These are phyloP conservation scores for Pseudocercospora fuligena DNA, from an alignment of 2,329 filamentous ascomycete genomes.

Conservation along the genomic window DNA sequence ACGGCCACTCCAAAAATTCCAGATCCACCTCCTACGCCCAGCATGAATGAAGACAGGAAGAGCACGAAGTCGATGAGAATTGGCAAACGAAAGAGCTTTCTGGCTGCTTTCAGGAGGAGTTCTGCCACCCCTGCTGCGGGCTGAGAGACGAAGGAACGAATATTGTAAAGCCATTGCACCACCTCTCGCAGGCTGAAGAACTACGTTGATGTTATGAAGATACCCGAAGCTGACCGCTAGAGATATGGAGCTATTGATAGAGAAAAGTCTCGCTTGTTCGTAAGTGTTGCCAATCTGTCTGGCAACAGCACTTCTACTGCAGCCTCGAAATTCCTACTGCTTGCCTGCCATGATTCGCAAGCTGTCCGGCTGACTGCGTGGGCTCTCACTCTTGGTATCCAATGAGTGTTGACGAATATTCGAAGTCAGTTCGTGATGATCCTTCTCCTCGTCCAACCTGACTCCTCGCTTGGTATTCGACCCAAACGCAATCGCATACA, in stretches of 20 bases:
- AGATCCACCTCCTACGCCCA: slow-evolving; percentile 18
- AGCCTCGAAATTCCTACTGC: slow-evolving; percentile 4
- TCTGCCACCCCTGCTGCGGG: background rate
- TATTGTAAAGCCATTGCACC: background rate
- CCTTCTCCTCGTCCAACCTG: slow-evolving; percentile 31
- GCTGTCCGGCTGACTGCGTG: slow-evolving; percentile 24
- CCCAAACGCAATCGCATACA: slow-evolving; percentile 22
- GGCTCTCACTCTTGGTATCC: slow-evolving; percentile 29
- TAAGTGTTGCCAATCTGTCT: background rate
- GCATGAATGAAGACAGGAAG: slow-evolving; percentile 19
- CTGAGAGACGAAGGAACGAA: background rate
- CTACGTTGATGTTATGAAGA: slow-evolving; percentile 1
- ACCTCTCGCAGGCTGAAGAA: background rate
- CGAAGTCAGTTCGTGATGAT: slow-evolving; percentile 30
- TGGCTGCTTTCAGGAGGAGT: slow-evolving; percentile 47
- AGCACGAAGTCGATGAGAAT: slow-evolving; percentile 41
- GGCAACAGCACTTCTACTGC: background rate
- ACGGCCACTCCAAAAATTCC: slow-evolving; percentile 37
- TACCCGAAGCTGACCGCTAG: slow-evolving; percentile 7
- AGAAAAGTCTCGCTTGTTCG: background rate
- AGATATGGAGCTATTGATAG: background rate
- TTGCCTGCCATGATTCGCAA: slow-evolving; percentile 22
- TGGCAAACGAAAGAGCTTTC: slow-evolving; percentile 54
- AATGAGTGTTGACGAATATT: slow-evolving; percentile 19
- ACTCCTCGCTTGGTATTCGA: background rate